Percentiles rank a stretch among this genome's conserved stretches.
Evolutionary conservation across 2,329 filamentous ascomycete species (phyloP).

Genomic region (Phialocephala sp.): DNA sequence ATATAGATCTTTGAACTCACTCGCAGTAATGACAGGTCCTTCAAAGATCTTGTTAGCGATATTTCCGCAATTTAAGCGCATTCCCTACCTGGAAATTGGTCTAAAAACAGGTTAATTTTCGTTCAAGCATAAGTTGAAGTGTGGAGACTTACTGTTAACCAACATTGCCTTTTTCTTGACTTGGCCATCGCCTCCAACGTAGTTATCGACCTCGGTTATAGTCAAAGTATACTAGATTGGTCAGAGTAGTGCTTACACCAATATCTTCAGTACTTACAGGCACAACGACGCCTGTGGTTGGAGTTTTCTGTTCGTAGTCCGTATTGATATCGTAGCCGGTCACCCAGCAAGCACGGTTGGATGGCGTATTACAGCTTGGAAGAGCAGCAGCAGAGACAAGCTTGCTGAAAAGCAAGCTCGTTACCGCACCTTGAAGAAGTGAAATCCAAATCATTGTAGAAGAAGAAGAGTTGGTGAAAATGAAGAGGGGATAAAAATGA

Average conservation of each 20-base stretch:
- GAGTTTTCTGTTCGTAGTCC: slow-evolving; percentile 16
- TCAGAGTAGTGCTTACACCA: not conserved
- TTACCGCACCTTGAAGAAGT: slow-evolving; percentile 8
- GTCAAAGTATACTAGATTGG: slow-evolving; percentile 20
- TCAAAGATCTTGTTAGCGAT: not conserved
- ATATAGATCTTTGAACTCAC: not conserved
- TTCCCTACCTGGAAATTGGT: slow-evolving; percentile 7
- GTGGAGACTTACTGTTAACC: slow-evolving; percentile 14
- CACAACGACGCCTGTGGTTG: slow-evolving; percentile 15
- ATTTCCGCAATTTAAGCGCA: not conserved
- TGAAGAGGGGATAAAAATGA: not conserved
- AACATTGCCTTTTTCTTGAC: slow-evolving; percentile 23
- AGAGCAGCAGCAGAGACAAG: slow-evolving; percentile 14
- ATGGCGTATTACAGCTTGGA: slow-evolving; percentile 23
- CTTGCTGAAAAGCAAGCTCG: slow-evolving; percentile 14
- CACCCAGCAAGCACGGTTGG: slow-evolving; percentile 26
- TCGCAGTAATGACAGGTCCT: slow-evolving; percentile 8
- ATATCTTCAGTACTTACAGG: not conserved
- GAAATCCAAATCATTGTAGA: slow-evolving; percentile 11
- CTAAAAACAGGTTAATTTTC: not conserved
- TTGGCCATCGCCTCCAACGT: slow-evolving; percentile 18
- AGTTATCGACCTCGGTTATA: slow-evolving; percentile 23
- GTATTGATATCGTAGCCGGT: slow-evolving; percentile 22
- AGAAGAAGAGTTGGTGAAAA: not conserved
- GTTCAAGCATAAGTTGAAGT: not conserved